Base-by-base conservation (phyloP, 2,329 filamentous ascomycete species). In the Fusarium heterosporum region DNA sequence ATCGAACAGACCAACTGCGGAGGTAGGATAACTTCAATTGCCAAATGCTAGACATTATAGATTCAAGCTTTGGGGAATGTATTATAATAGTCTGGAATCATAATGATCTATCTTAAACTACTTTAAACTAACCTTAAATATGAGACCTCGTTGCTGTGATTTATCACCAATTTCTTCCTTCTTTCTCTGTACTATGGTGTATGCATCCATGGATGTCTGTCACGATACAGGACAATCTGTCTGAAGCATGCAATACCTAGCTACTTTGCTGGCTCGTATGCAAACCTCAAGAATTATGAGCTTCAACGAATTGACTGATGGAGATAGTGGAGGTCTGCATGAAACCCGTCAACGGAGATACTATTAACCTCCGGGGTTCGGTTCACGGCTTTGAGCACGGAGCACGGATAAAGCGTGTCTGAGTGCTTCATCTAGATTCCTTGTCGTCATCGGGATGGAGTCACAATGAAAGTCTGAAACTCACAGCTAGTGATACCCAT, bases 341-440 rank as follows among this genome's bases (percentile, higher is more conserved):
- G 42, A 68, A 65, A 41, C 34, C 54, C 65, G 65, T 65, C 4
- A 54, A 65, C 55, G 55, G 47, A 60, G 42, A 39, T 55, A 61
- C 68, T 47, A 26, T 41, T 47, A 19, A 60, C 46, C 42, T 39
- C 56, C 47, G 29, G 45, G 56, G 34, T 25, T 22, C 43, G 43
- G 19, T 30, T 14, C 41, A n/a, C 19, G n/a, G 29, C 26, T 50
- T 50, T 39, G 29, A 49, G 43, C 58, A 43, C 46, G 51, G 61
- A 63, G 38, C 46, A 29, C 28, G 28, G 28, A 8, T 8, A 10
- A 36, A 17, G 34, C 34, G 34, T 36, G 8, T 9, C 16, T n/a
- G 34, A 36, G 34, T 36, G 16, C 34, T 36, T 36, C 34, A 10
- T n/a, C 14, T 9, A 10, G n/a, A 22, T 19, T 45, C 40, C 55